Conservation (phyloP, 208 protist genomes). For the Trypanosoma melophagium region DNA sequence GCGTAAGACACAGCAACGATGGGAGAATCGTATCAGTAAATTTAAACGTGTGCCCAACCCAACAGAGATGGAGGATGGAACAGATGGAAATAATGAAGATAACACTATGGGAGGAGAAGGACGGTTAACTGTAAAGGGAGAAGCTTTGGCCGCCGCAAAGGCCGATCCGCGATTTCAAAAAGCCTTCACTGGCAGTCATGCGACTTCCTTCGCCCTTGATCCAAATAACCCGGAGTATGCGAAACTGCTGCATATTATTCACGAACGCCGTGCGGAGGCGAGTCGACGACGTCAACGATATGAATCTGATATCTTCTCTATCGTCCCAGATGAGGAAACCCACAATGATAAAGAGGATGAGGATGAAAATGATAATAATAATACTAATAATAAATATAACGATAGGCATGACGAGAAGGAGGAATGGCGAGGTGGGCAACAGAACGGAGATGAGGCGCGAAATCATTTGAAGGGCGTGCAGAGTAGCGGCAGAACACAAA, state of each 20-base stretch:
- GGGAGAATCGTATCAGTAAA: constrained; percentile 81
- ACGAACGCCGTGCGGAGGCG: constrained; percentile 72
- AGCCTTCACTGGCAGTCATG: constrained; percentile 47
- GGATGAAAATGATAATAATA: background rate
- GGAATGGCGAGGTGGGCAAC: too few species aligned
- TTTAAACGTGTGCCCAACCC: constrained; percentile 50
- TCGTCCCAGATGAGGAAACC: constrained; percentile 62
- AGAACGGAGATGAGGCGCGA: constrained; percentile 43
- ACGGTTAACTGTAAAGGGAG: constrained; percentile 11
- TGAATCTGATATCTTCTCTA: constrained; percentile 73
- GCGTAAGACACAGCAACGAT: constrained; percentile 58
- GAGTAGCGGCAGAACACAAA: constrained; percentile 55
- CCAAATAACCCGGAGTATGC: constrained; percentile 78
- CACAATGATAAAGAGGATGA: background rate
- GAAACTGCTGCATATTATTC: constrained; percentile 77
- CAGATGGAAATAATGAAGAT: background rate
- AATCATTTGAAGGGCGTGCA: constrained; percentile 75
- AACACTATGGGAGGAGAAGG: background rate
- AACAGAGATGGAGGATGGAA: constrained; percentile 14
- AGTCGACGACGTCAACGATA: constrained; percentile 64
- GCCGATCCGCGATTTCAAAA: constrained; percentile 77
- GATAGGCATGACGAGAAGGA: constrained; percentile 34
- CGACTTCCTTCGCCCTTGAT: constrained; percentile 70
- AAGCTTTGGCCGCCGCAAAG: constrained; percentile 47
- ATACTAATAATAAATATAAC: constrained; percentile 3